phyloP scores from a whole-genome alignment of 2,329 filamentous ascomycete species.

The Neofusicoccum laricinum region DNA sequence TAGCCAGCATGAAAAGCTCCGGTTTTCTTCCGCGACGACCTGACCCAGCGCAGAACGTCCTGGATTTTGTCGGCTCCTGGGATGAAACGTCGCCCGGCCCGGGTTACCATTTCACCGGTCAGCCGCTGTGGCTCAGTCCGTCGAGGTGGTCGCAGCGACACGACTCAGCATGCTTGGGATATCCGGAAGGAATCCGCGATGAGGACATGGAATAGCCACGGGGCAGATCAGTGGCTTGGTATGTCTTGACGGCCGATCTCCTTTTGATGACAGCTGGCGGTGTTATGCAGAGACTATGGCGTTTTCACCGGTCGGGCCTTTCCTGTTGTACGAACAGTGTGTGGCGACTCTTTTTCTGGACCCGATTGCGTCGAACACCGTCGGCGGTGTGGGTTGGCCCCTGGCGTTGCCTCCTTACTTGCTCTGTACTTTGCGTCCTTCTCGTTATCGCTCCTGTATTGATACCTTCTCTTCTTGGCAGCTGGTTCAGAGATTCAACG shows the following conservation, averaged over 20 bases:
- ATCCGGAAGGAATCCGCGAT: constrained; percentile 2
- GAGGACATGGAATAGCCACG: constrained; percentile 5
- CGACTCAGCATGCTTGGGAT: background rate
- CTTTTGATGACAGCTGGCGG: background rate
- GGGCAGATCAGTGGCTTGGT: background rate
- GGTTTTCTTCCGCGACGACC: background rate
- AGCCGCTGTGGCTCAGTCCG: background rate
- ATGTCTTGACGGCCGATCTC: background rate
- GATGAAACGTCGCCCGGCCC: background rate
- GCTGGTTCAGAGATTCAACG: background rate
- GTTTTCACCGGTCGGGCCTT: background rate
- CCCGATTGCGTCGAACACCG: background rate
- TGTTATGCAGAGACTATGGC: background rate
- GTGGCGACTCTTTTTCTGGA: no score
- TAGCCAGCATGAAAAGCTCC: constrained; percentile 1
- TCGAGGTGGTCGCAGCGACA: background rate
- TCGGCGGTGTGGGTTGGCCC: background rate
- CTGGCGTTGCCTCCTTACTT: background rate
- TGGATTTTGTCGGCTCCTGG: constrained; percentile 4
- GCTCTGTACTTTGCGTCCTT: background rate
- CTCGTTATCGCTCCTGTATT: background rate
- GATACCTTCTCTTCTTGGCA: background rate
- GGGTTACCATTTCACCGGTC: constrained; percentile 1
- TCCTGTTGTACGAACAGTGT: background rate
- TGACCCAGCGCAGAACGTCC: background rate